These are phyloP conservation scores for Leccinum truebloodii DNA, from an alignment of 768 basidiomycete species.

Conservation along the genomic window DNA sequence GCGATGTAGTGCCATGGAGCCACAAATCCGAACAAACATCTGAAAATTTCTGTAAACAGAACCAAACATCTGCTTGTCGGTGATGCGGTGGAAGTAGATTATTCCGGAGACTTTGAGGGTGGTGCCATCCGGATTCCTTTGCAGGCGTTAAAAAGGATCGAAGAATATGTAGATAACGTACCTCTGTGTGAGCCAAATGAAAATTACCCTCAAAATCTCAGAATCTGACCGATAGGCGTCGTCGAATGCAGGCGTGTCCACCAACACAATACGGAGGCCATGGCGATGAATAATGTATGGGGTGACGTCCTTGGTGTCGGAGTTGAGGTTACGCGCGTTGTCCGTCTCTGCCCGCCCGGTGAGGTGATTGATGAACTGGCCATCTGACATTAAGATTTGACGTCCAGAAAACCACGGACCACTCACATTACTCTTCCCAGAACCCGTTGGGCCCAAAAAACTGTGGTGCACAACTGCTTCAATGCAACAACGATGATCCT, in stretches of 20 bases:
- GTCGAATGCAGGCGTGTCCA: constrained; percentile 24
- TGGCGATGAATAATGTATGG: neutral
- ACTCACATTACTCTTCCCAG: constrained; percentile 27
- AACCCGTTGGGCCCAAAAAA: constrained; percentile 28
- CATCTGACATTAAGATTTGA: neutral
- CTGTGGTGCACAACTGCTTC: neutral
- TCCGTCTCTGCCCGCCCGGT: constrained; percentile 2
- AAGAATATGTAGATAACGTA: neutral
- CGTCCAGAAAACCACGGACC: neutral
- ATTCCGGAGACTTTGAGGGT: too few relatives aligned
- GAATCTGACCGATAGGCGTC: constrained; percentile 17
- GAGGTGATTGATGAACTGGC: constrained; percentile 18
- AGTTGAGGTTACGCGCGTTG: constrained; percentile 4
- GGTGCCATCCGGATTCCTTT: constrained; percentile 10
- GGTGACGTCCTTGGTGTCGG: constrained; percentile 12
- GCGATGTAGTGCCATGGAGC: too few relatives aligned
- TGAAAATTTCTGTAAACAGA: too few relatives aligned
- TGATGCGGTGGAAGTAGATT: too few relatives aligned
- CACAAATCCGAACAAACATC: too few relatives aligned
- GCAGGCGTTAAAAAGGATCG: neutral
- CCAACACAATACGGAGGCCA: constrained; percentile 12
- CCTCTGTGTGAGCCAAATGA: constrained; percentile 20
- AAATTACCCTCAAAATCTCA: constrained; percentile 12
- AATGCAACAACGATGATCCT: too few relatives aligned
- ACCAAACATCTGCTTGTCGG: too few relatives aligned